Percentiles rank a stretch among this genome's conserved stretches.
Evolutionary conservation across 2,329 filamentous ascomycete genomes (phyloP).

Genomic region (Aspergillus fumigatus): DNA sequence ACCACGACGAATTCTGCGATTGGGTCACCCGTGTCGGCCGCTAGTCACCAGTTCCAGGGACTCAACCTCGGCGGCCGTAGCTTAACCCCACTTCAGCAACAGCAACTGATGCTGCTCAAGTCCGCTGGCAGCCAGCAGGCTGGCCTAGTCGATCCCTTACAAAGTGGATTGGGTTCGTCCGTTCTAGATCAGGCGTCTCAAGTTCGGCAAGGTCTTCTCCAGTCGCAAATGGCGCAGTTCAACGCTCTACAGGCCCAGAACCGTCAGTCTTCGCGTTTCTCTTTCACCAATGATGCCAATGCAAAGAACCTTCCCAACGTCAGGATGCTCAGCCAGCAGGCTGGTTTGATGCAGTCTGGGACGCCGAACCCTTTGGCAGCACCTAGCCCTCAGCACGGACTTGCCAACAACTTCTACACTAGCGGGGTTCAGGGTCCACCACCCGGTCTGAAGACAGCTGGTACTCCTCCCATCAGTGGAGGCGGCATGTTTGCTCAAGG

Average conservation of each 20-base stretch:
- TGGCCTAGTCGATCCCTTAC: slow-evolving; percentile 46
- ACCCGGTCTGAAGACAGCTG: slow-evolving; percentile 89
- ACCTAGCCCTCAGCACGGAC: slow-evolving; percentile 35
- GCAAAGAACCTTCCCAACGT: slow-evolving; percentile 55
- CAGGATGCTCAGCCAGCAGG: slow-evolving; percentile 52
- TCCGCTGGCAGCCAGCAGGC: slow-evolving; percentile 56
- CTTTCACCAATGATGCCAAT: slow-evolving; percentile 69
- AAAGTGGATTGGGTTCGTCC: slow-evolving; percentile 25
- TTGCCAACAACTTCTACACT: slow-evolving; percentile 69
- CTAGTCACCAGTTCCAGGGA: slow-evolving; percentile 45
- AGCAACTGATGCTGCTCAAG: slow-evolving; percentile 64
- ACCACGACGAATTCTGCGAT: slow-evolving; percentile 41
- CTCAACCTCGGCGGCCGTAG: slow-evolving; percentile 64
- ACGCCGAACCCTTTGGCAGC: slow-evolving; percentile 36
- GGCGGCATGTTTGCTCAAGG: slow-evolving; percentile 85
- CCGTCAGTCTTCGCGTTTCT: slow-evolving; percentile 81
- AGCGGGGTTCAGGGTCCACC: slow-evolving; percentile 87
- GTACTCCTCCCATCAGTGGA: slow-evolving; percentile 78
- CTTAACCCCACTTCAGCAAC: slow-evolving; percentile 75
- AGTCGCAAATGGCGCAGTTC: slow-evolving; percentile 46
- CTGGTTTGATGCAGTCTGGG: slow-evolving; percentile 33
- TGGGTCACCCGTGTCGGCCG: slow-evolving; percentile 38
- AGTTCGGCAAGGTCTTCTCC: slow-evolving; percentile 43
- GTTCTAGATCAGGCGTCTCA: slow-evolving; percentile 41
- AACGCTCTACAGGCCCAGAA: slow-evolving; percentile 63